These are phyloP conservation scores for Stagonosporopsis vannaccii DNA, from an alignment of 2,329 filamentous ascomycete species.

Conservation along the genomic window DNA sequence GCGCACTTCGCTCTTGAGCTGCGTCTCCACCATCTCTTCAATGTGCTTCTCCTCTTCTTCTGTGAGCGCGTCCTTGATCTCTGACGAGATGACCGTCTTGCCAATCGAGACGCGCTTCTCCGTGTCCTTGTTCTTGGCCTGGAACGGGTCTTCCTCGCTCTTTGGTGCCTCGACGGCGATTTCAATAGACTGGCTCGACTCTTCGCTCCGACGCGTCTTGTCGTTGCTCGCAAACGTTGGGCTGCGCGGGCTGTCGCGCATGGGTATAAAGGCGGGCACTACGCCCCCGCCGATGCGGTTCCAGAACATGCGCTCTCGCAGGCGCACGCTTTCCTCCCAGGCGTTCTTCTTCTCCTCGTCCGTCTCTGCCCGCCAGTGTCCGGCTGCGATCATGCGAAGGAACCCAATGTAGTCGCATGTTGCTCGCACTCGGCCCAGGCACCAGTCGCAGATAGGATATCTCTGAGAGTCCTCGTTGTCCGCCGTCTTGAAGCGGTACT, in stretches of 20 bases:
- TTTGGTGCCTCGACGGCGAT: conserved; percentile 29
- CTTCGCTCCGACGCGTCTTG: conserved; percentile 38
- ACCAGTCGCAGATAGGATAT: conserved; percentile 90
- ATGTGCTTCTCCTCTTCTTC: conserved; percentile 44
- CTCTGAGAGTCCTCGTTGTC: conserved; percentile 86
- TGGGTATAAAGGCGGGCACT: conserved; percentile 66
- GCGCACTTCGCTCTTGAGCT: conserved; percentile 43
- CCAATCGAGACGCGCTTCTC: conserved; percentile 49
- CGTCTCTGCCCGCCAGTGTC: conserved; percentile 85
- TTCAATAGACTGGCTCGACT: conserved; percentile 28
- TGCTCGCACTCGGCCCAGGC: conserved; percentile 80
- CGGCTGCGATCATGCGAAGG: conserved; percentile 87
- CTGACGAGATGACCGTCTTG: conserved; percentile 43
- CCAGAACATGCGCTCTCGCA: conserved; percentile 98
- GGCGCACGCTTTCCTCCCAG: conserved; percentile 91
- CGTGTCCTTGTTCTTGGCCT: conserved; percentile 30
- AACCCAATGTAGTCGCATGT: conserved; percentile 95
- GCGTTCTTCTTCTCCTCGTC: conserved; percentile 84
- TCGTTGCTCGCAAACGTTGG: conserved; percentile 39
- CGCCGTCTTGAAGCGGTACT: conserved; percentile 86
- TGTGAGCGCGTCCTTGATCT: conserved; percentile 18
- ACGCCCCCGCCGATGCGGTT: conserved; percentile 90
- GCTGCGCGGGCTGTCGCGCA: conserved; percentile 44
- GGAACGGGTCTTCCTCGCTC: conserved; percentile 47
- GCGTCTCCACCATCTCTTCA: conserved; percentile 45